Base-by-base conservation (phyloP, 2,329 filamentous ascomycete species). In the Intubia oerlemansii region DNA sequence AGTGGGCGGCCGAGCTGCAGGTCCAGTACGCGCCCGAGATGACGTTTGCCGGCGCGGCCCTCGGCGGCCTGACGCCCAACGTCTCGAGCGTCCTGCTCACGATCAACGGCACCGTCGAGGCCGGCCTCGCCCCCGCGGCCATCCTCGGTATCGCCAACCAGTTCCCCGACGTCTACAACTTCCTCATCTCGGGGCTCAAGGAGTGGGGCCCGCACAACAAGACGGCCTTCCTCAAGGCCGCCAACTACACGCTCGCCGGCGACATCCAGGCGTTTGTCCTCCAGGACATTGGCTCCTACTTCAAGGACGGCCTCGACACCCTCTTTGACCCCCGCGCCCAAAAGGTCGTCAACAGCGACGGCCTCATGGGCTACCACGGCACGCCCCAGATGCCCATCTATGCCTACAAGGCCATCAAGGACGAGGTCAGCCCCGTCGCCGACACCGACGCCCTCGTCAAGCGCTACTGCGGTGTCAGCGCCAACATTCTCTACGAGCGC, bases 1-100 rank as follows among this genome's bases (percentile, higher is more conserved):
- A 54, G 28, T 62, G 52, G 51, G 58, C 58, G 2, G 49, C 53
- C n/a, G 55, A 62, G 36, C 37, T 63, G 27, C 52, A 58, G 31
- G 42, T 45, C 2, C 42, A 42, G 14, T 63, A 63, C 36, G 59
- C 59, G 1, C 54, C 57, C 2, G 56, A 62, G 32, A 38, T 63
- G 22, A 40, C 43, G 16, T 47, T 62, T 21, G 44, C 44, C 4
- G 58, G 58, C 6, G 49, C 48, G 4, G 57, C 53, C 1, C 33
- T 62, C 1, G 59, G 58, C 10, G 58, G 58, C 9, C 41, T 55
- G 13, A 48, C 52, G 4, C 48, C 55, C 2, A 53, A 57, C 27
- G 42, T 54, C 10, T 46, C 44, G 5, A 45, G 36, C 6, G 48
- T 52, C 11, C 32, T 57, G 3, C 14, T 36, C 7, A 31, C 39